A percentile compares a stretch with the other conserved stretches of the same genome.
These are phyloP conservation scores for Picochlorum sp. DNA, from an alignment of 139 green algal species.

Conservation along the genomic window DNA sequence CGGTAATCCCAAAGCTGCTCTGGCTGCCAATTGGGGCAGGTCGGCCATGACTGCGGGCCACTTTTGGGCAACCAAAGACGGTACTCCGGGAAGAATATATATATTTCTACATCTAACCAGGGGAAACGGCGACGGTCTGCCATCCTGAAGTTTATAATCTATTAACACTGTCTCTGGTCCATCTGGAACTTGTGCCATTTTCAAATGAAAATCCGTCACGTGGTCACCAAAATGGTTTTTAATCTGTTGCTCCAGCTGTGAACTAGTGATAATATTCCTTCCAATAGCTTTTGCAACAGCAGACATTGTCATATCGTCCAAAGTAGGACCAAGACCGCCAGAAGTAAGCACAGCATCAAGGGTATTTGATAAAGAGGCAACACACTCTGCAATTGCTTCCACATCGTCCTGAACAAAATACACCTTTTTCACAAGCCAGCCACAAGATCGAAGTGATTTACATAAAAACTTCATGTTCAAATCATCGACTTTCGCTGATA, in stretches of 20 bases:
- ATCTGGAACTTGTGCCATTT: conserved; percentile 68
- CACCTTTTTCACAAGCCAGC: conserved; percentile 38
- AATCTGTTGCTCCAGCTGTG: conserved; percentile 45
- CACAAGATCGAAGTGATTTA: conserved; percentile 24
- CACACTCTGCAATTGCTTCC: conserved; percentile 37
- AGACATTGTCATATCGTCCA: conserved; percentile 34
- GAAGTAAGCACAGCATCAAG: conserved; percentile 24
- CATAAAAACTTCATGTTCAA: conserved; percentile 70
- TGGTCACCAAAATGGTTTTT: conserved; percentile 47
- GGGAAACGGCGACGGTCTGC: conserved; percentile 47
- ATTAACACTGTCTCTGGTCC: conserved; percentile 28
- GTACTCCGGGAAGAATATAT: conserved; percentile 73
- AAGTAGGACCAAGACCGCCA: conserved; percentile 27
- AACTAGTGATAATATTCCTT: conserved; percentile 14
- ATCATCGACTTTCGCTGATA: conserved; percentile 54
- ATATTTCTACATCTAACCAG: conserved; percentile 65
- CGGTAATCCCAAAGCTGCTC: background rate
- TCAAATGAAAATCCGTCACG: conserved; percentile 64
- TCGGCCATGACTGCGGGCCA: conserved; percentile 40
- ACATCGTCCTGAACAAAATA: conserved; percentile 61
- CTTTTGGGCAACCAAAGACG: conserved; percentile 54
- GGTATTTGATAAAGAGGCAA: background rate
- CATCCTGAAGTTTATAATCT: conserved; percentile 25
- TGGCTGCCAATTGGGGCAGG: conserved; percentile 15
- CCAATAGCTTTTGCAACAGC: conserved; percentile 34